Percentiles rank a stretch among this genome's conserved stretches.
These are phyloP conservation scores for Amylocarpus encephaloides DNA, from an alignment of 2,329 filamentous ascomycete species.

Conservation along the genomic window DNA sequence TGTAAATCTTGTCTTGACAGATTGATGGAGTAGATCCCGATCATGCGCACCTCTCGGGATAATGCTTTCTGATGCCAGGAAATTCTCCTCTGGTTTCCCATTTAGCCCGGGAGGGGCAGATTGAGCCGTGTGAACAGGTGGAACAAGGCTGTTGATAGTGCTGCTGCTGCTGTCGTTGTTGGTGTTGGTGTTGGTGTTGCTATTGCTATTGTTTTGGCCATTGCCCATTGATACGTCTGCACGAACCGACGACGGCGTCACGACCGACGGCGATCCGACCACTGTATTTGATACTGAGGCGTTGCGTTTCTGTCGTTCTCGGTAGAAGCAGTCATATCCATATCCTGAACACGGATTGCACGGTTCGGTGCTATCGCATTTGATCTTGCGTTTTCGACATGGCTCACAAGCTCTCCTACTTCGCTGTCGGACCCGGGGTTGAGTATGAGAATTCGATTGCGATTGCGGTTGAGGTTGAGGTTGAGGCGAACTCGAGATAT, in stretches of 20 bases:
- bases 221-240: neutral
- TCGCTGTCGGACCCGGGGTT: neutral
- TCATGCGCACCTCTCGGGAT: neutral
- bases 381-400: neutral
- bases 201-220: neutral
- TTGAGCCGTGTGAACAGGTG: neutral
- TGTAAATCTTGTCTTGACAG: conserved; percentile 16
- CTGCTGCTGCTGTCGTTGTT: neutral
- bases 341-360: neutral
- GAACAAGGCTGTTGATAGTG: neutral
- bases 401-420: neutral
- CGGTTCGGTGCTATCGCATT: neutral
- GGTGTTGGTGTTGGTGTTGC: neutral
- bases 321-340: neutral
- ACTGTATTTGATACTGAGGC: neutral
- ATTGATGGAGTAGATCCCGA: conserved; percentile 3
- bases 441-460: no score
- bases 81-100: conserved; percentile 27
- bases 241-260: neutral
- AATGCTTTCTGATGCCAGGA: conserved; percentile 16
- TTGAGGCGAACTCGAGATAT: no score
- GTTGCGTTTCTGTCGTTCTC: neutral
- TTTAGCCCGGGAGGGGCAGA: conserved; percentile 16
- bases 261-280: neutral
- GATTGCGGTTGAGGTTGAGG: no score